Evolutionary conservation across 2,329 filamentous ascomycete species (phyloP).

Genomic region (Talaromyces albobiverticillius): DNA sequence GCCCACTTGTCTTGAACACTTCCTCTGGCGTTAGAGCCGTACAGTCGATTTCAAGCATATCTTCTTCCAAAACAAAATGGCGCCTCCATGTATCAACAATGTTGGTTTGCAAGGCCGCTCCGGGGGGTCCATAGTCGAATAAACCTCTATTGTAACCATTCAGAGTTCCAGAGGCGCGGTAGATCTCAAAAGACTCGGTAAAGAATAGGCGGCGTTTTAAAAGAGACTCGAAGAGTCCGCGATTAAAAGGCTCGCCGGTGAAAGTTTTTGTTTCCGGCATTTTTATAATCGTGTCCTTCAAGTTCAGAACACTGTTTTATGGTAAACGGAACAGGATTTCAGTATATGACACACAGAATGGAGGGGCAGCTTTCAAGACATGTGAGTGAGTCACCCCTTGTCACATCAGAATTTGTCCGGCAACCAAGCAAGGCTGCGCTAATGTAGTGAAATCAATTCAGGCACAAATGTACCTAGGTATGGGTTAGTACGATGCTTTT

Average conservation of each 20-base stretch:
- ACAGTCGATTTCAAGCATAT: conserved; percentile 94
- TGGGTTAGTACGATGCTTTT: too few species aligned
- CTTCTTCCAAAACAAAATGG: conserved; percentile 88
- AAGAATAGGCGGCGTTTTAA: conserved; percentile 89
- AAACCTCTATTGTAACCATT: conserved; percentile 75
- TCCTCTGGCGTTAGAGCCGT: conserved; percentile 89
- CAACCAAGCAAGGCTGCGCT: too few species aligned
- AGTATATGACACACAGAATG: too few species aligned
- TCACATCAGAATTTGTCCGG: too few species aligned
- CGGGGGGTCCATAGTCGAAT: conserved; percentile 89
- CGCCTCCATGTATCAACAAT: conserved; percentile 88
- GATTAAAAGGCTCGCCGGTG: conserved; percentile 85
- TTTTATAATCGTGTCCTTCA: neutral
- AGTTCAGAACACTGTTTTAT: neutral
- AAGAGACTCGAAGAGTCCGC: conserved; percentile 75
- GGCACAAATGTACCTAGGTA: too few species aligned
- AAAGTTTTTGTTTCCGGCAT: conserved; percentile 12
- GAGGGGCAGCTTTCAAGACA: too few species aligned
- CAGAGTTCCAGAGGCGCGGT: conserved; percentile 38
- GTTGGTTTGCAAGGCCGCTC: conserved; percentile 80
- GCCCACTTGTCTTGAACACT: conserved; percentile 90
- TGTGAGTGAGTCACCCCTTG: too few species aligned
- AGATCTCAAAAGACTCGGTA: conserved; percentile 93
- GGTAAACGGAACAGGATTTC: too few species aligned
- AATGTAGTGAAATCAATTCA: too few species aligned